Evolutionary conservation across 1,139 yeast genomes (phyloP), one percentile per base, ranked within the genome.

Genomic region (Ogataea hybrid): DNA sequence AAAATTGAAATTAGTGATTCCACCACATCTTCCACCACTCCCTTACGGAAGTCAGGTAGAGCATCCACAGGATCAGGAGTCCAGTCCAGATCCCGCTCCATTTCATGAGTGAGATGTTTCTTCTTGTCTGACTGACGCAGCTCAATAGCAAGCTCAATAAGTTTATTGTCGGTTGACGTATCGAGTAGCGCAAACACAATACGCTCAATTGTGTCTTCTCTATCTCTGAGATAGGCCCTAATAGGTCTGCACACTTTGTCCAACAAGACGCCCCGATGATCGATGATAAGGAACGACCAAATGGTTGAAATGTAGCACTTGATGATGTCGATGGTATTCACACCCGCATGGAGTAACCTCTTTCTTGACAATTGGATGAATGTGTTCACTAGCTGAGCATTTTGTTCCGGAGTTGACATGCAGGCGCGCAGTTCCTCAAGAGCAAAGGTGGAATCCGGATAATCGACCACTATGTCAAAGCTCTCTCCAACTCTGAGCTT

Each of bases 21-120:
- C 17, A 88, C 78, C 4, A 83, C 74, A 58, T 87, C 95, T 41
- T 74, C 71, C 7, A 75, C 77, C 39, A 72, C 71, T n/a, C 76
- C 77, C 49, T 78, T 79, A 42, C 77, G 74, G 61, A 88, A 87
- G 59, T 89, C 96, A 0, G 95, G 86, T 7, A 94, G 75, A 0
- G 96, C 95, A 64, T 86, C 96, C n/a, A 85, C 74, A 0, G 97
- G 97, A 54, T 88, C 96, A 0, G 97, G 97, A 6, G 64, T 66
- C 97, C 97, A 90, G 23, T 74, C 68, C 4, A 82, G 61, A 48
- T 75, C 80, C 22, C 52, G 51, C 32, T 63, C 58, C 1, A 50
- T 33, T 2, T 52, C 55, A 2, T 54, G 55, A 3, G 40, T 27
- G 6, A 42, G 32, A 1, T 37, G 36, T 9, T 47, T 49, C 1